Conservation (phyloP, 345 rosid genomes). For the Linum lewisii region DNA sequence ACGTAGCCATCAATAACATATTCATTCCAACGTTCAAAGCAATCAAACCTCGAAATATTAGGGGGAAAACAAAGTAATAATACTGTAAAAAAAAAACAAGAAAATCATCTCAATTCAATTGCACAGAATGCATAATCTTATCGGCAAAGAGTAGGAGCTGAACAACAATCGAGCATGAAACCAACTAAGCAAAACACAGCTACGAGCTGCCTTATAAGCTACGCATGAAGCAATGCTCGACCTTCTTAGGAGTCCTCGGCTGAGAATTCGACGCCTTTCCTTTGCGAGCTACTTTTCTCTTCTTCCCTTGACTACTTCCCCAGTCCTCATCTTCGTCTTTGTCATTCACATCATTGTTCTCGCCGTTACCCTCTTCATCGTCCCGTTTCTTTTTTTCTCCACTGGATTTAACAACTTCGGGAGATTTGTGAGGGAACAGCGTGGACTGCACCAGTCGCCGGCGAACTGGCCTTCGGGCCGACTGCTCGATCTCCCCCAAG, state of each 20-base stretch:
- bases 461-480: slow-evolving; percentile 32
- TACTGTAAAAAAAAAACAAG: not conserved
- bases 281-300: slow-evolving; percentile 31
- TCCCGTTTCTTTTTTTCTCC: slow-evolving; percentile 20
- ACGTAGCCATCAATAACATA: not conserved
- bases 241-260: slow-evolving; percentile 44
- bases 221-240: slow-evolving; percentile 6
- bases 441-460: slow-evolving; percentile 77
- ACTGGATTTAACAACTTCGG: slow-evolving; percentile 21
- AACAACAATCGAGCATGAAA: not conserved
- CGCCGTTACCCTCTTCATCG: slow-evolving; percentile 12
- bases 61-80: not conserved
- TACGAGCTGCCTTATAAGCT: not conserved
- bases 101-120: not conserved
- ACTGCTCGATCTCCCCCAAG: slow-evolving; percentile 8
- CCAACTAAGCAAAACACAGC: not conserved
- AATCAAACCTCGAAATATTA: not conserved
- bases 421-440: slow-evolving; percentile 42
- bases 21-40: not conserved
- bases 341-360: slow-evolving; percentile 25
- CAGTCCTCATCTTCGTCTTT: slow-evolving; percentile 37
- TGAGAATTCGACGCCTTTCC: slow-evolving; percentile 33
- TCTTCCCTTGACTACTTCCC: slow-evolving; percentile 53
- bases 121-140: not conserved
- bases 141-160: too few relatives aligned